Percentiles rank a stretch among this genome's conserved stretches.
Conservation (phyloP, 495 filamentous ascomycete species). For the Penicillium diatomitis region DNA sequence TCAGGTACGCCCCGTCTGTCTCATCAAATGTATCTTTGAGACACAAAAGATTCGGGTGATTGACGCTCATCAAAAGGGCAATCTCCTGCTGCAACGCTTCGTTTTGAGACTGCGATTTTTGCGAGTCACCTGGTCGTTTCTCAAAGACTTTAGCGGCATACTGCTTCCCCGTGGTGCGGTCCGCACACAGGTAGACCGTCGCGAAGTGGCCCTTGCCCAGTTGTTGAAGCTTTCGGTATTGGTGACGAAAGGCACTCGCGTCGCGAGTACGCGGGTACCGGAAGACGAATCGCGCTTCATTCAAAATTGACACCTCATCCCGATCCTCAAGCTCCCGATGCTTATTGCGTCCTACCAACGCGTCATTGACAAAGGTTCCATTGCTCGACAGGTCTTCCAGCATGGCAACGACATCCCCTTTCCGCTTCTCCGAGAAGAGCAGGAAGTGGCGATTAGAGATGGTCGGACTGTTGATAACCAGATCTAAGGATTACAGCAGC, state of each 20-base stretch:
- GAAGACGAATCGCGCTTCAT: slow-evolving; percentile 79
- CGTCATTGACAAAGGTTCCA: slow-evolving; percentile 92
- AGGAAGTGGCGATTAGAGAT: slow-evolving; percentile 96
- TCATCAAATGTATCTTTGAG: slow-evolving; percentile 95
- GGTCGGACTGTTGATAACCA: slow-evolving; percentile 65
- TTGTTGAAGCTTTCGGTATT: slow-evolving; percentile 75
- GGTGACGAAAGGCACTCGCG: slow-evolving; percentile 70
- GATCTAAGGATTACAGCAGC: slow-evolving; percentile 43
- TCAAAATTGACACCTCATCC: slow-evolving; percentile 81
- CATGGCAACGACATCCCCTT: slow-evolving; percentile 68
- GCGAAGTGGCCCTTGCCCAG: slow-evolving; percentile 97
- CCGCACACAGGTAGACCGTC: slow-evolving; percentile 83
- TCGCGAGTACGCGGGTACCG: slow-evolving; percentile 71
- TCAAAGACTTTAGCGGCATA: slow-evolving; percentile 95
- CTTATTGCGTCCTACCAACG: slow-evolving; percentile 83
- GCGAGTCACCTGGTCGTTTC: slow-evolving; percentile 66
- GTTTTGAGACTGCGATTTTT: slow-evolving; percentile 56
- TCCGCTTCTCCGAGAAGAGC: slow-evolving; percentile 78
- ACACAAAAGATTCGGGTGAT: slow-evolving; percentile 90
- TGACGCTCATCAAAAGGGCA: slow-evolving; percentile 89
- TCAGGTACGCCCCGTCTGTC: slow-evolving; percentile 78
- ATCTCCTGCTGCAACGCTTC: slow-evolving; percentile 92
- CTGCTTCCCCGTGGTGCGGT: slow-evolving; percentile 69
- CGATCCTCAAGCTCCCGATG: slow-evolving; percentile 76
- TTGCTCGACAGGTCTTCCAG: slow-evolving; percentile 93